phyloP scores from a whole-genome alignment of 2,329 filamentous ascomycete species.

The Zasmidium cellare region DNA sequence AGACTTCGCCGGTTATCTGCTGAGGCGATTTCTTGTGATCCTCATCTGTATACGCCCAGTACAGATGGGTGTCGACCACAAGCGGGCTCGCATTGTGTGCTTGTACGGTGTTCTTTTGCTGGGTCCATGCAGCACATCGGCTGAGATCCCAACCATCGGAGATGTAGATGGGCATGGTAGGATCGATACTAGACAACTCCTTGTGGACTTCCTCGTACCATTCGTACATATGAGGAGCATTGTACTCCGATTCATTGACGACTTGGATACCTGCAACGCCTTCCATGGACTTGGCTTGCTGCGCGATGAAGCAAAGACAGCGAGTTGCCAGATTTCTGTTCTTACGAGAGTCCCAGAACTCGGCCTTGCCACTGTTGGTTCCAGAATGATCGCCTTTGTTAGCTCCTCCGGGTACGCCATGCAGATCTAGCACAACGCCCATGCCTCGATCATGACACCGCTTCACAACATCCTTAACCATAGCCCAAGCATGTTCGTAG shows the following conservation, averaged over 20 bases:
- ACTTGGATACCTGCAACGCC: slow-evolving; percentile 59
- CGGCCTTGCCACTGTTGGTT: slow-evolving; percentile 52
- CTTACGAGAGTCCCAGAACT: slow-evolving; percentile 49
- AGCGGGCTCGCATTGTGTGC: slow-evolving; percentile 45
- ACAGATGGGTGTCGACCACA: slow-evolving; percentile 60
- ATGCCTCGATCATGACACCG: slow-evolving; percentile 51
- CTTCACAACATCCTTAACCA: slow-evolving; percentile 49
- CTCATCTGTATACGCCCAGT: slow-evolving; percentile 58
- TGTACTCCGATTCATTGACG: slow-evolving; percentile 56
- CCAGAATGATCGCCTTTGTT: slow-evolving; percentile 59
- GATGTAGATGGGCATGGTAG: slow-evolving; percentile 56
- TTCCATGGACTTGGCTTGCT: slow-evolving; percentile 45
- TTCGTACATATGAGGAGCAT: slow-evolving; percentile 53
- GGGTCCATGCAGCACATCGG: slow-evolving; percentile 47
- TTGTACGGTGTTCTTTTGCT: slow-evolving; percentile 25
- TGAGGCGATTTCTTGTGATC: slow-evolving; percentile 54
- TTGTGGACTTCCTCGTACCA: slow-evolving; percentile 57
- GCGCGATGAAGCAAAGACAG: slow-evolving; percentile 53
- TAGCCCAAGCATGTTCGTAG: slow-evolving; percentile 56
- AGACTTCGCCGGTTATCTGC: slow-evolving; percentile 51
- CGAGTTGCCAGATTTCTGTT: slow-evolving; percentile 50
- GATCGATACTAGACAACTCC: slow-evolving; percentile 50
- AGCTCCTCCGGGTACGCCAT: slow-evolving; percentile 60
- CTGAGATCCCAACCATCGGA: slow-evolving; percentile 59
- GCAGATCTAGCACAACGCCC: slow-evolving; percentile 59